Evolutionary conservation across 1,139 yeast species (phyloP).

Genomic region (Yamadazyma sp.): DNA sequence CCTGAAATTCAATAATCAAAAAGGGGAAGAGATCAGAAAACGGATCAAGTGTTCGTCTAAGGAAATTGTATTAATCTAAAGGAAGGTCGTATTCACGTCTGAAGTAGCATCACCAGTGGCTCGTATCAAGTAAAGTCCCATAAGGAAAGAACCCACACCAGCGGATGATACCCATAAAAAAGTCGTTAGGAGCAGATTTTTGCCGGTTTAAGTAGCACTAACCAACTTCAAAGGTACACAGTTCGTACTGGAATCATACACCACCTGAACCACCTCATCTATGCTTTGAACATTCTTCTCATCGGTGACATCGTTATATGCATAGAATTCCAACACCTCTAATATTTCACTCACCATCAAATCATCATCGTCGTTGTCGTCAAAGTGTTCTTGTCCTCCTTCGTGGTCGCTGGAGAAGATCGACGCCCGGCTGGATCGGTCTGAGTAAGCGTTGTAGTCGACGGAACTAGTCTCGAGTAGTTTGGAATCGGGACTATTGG

Average conservation of each 20-base stretch:
- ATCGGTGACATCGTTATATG: constrained; percentile 20
- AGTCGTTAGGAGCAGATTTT: no score
- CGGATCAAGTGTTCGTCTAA: no score
- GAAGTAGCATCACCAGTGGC: no score
- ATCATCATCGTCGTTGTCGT: neutral
- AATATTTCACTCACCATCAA: no score
- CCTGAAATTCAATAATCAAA: no score
- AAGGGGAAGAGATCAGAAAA: no score
- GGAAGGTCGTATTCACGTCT: no score
- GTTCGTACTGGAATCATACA: constrained; percentile 10
- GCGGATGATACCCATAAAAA: no score
- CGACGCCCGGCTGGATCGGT: constrained; percentile 14
- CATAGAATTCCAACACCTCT: constrained; percentile 13
- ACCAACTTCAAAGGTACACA: neutral
- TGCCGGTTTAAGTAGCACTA: neutral
- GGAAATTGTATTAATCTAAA: no score
- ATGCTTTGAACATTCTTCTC: constrained; percentile 19
- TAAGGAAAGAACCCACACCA: no score
- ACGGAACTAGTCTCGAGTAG: constrained; percentile 17
- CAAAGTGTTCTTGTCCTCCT: neutral
- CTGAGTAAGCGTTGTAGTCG: constrained; percentile 15
- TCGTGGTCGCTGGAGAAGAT: constrained; percentile 14
- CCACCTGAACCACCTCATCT: constrained; percentile 25
- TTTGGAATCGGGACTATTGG: constrained; percentile 13
- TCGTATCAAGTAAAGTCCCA: no score